phyloP scores from a whole-genome alignment of 2,329 filamentous ascomycete species.

The Penicillium oxalicum region DNA sequence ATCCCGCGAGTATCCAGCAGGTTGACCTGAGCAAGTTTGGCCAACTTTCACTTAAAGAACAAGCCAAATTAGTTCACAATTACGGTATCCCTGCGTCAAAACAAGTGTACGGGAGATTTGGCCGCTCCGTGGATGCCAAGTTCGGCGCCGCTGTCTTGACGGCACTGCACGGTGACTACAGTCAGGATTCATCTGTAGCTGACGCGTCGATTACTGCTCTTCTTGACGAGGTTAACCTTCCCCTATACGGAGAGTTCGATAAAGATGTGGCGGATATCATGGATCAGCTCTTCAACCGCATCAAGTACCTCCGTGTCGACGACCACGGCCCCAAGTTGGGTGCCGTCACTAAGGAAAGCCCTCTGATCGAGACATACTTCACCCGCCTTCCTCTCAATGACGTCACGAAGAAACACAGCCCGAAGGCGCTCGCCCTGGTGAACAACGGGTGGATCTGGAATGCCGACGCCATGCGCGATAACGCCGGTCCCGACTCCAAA shows the following conservation, averaged over 20 bases:
- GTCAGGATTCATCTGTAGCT: slow-evolving; percentile 45
- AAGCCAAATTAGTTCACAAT: slow-evolving; percentile 56
- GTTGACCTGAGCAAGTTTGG: slow-evolving; percentile 46
- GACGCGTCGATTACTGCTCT: slow-evolving; percentile 54
- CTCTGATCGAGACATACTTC: slow-evolving; percentile 91
- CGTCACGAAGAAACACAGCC: slow-evolving; percentile 67
- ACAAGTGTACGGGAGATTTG: slow-evolving; percentile 72
- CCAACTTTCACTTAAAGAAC: slow-evolving; percentile 51
- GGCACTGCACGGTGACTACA: slow-evolving; percentile 62
- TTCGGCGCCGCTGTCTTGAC: slow-evolving; percentile 64
- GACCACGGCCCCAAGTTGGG: slow-evolving; percentile 83
- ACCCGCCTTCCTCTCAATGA: slow-evolving; percentile 78
- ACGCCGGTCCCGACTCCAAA: slow-evolving; percentile 79
- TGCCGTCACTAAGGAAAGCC: slow-evolving; percentile 66
- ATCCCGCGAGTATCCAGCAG: slow-evolving; percentile 11
- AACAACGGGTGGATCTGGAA: slow-evolving; percentile 99
- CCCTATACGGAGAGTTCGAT: slow-evolving; percentile 90
- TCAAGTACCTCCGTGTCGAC: slow-evolving; percentile 92
- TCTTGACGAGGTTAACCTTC: slow-evolving; percentile 77
- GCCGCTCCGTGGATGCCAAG: slow-evolving; percentile 63
- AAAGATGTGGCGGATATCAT: slow-evolving; percentile 73
- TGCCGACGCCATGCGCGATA: slow-evolving; percentile 87
- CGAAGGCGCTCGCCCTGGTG: slow-evolving; percentile 71
- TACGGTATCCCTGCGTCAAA: slow-evolving; percentile 67
- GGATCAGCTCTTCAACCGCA: slow-evolving; percentile 86